Evolutionary conservation across 1,139 yeast genomes (phyloP).

Genomic region (Scheffersomyces cryptocercus): DNA sequence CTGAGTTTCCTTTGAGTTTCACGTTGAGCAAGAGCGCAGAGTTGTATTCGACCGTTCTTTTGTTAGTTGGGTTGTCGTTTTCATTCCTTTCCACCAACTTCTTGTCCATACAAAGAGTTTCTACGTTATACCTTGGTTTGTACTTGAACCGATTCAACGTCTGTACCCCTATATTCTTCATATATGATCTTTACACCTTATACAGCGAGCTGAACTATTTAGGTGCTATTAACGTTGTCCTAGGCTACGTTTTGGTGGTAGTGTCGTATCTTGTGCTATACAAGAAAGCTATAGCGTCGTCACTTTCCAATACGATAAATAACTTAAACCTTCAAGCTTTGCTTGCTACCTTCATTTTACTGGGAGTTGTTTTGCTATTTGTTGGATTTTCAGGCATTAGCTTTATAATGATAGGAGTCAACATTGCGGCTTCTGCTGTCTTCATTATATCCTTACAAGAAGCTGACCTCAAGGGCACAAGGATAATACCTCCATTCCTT

Average conservation of each 20-base stretch:
- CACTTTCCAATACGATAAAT: slow-evolving; percentile 7
- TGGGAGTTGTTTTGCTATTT: slow-evolving; percentile 4
- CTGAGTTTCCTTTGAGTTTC: neutral
- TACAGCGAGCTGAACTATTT: slow-evolving; percentile 10
- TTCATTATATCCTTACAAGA: slow-evolving; percentile 28
- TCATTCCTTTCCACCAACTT: slow-evolving; percentile 16
- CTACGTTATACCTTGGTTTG: slow-evolving; percentile 27
- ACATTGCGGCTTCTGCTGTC: slow-evolving; percentile 23
- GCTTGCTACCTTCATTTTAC: slow-evolving; percentile 3
- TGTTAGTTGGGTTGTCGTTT: slow-evolving; percentile 14
- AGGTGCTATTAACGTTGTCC: slow-evolving; percentile 9
- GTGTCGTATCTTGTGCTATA: slow-evolving; percentile 17
- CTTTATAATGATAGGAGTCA: slow-evolving; percentile 25
- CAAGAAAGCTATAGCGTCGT: slow-evolving; percentile 10
- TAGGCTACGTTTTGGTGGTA: slow-evolving; percentile 21
- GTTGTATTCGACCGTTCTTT: slow-evolving; percentile 6
- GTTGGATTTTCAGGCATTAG: slow-evolving; percentile 9
- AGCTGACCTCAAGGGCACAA: slow-evolving; percentile 18
- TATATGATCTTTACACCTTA: slow-evolving; percentile 19
- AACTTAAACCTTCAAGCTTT: slow-evolving; percentile 6
- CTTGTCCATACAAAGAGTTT: slow-evolving; percentile 22
- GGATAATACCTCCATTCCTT: slow-evolving; percentile 18
- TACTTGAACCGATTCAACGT: slow-evolving; percentile 28
- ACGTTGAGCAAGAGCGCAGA: neutral
- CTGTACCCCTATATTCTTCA: slow-evolving; percentile 25